Evolutionary conservation across 257 asterid species (phyloP).

Genomic region (Solanum tacnaense): DNA sequence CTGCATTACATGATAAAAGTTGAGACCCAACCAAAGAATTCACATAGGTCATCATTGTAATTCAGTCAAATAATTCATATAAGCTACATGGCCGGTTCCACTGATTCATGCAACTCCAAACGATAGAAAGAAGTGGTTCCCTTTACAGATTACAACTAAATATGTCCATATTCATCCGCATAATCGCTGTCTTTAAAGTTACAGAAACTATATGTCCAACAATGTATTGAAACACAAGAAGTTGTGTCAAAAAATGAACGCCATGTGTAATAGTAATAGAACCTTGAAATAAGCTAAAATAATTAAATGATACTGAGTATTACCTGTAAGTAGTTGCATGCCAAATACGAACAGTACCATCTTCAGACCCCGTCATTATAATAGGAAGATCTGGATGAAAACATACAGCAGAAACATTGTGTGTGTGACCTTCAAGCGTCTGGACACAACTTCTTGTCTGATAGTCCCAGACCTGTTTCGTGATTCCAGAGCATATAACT

Average conservation of each 20-base stretch:
- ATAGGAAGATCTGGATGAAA: constrained; percentile 99
- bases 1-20: neutral
- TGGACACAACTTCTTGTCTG: constrained; percentile 98
- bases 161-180: neutral
- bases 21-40: neutral
- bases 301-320: neutral
- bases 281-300: neutral
- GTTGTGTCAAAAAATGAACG: neutral
- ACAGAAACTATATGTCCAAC: neutral
- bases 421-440: constrained; percentile 98
- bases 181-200: neutral
- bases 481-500: constrained; percentile 8
- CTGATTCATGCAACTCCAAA: neutral
- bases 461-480: constrained; percentile 91
- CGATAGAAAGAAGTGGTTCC: neutral
- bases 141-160: neutral
- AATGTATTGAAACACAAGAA: neutral
- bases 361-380: constrained; percentile 95
- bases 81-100: neutral
- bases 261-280: neutral
- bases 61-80: neutral
- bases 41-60: neutral
- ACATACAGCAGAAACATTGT: constrained; percentile 98
- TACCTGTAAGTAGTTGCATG: constrained; percentile 95
- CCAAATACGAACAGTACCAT: constrained; percentile 99